Evolutionary conservation across 495 filamentous ascomycete species (phyloP).

Genomic region (Xylaria scruposa): DNA sequence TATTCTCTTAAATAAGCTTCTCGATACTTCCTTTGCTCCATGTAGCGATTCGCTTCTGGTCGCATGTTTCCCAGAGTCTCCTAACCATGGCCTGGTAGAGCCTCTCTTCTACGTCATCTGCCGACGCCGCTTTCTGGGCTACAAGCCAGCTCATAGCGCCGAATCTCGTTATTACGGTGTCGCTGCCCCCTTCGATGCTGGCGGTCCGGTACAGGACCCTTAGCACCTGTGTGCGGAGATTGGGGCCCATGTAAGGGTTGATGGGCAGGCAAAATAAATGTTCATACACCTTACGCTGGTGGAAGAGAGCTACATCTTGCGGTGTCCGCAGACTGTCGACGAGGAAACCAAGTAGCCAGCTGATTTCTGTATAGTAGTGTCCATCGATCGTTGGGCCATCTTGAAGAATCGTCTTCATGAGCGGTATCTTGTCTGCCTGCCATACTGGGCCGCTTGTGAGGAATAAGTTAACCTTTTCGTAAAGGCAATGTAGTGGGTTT

Average conservation of each 20-base stretch:
- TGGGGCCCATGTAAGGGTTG: constrained; percentile 66
- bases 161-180: constrained; percentile 82
- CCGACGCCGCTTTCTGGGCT: constrained; percentile 52
- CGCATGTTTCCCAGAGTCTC: constrained; percentile 72
- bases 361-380: constrained; percentile 74
- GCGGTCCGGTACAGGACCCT: constrained; percentile 75
- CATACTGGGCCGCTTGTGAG: constrained; percentile 77
- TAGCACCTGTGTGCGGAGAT: constrained; percentile 70
- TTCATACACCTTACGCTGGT: constrained; percentile 80
- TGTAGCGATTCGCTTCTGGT: constrained; percentile 65
- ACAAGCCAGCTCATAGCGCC: constrained; percentile 84
- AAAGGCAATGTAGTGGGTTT: constrained; percentile 83
- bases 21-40: constrained; percentile 68
- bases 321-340: constrained; percentile 64
- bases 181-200: constrained; percentile 77
- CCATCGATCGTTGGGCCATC: constrained; percentile 75
- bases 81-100: constrained; percentile 64
- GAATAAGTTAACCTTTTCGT: constrained; percentile 85
- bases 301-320: constrained; percentile 81
- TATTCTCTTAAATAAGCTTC: constrained; percentile 27
- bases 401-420: constrained; percentile 74
- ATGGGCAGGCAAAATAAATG: constrained; percentile 73
- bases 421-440: constrained; percentile 75
- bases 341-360: constrained; percentile 82
- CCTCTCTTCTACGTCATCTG: constrained; percentile 51